These are phyloP conservation scores for Saccharomyces hybrid DNA, from an alignment of 1,139 yeast species.

Conservation along the genomic window DNA sequence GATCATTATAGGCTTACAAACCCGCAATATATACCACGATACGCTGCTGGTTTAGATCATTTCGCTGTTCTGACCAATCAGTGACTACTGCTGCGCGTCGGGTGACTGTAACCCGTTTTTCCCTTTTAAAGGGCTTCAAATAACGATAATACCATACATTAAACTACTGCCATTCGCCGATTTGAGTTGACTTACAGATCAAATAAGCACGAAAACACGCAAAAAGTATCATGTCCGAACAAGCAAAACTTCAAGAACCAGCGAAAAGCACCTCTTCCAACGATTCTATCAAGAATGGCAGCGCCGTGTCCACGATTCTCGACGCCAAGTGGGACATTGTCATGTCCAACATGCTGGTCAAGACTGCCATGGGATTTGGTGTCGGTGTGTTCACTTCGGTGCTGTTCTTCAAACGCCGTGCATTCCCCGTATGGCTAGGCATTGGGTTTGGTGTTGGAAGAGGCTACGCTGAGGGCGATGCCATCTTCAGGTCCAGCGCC, in stretches of 20 bases:
- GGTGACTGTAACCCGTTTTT: neutral
- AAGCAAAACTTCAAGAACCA: neutral
- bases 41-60: neutral
- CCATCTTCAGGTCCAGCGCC: constrained; percentile 78
- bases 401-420: constrained; percentile 81
- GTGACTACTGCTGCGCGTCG: neutral
- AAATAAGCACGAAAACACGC: neutral
- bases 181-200: neutral
- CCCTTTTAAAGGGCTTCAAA: neutral
- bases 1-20: neutral
- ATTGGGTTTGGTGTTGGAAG: constrained; percentile 95
- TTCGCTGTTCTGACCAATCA: neutral
- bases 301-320: constrained; percentile 39
- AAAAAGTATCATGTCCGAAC: constrained; percentile 5
- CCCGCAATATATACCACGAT: neutral
- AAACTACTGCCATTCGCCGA: neutral
- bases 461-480: constrained; percentile 97
- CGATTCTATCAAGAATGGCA: neutral
- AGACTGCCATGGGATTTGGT: constrained; percentile 96
- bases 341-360: constrained; percentile 85
- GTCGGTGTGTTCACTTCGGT: constrained; percentile 95
- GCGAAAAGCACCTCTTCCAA: neutral
- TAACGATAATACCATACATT: neutral
- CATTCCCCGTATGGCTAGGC: constrained; percentile 97
- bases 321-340: constrained; percentile 97